phyloP scores from a whole-genome alignment of 345 rosid species.

The Fremontodendron californicum region DNA sequence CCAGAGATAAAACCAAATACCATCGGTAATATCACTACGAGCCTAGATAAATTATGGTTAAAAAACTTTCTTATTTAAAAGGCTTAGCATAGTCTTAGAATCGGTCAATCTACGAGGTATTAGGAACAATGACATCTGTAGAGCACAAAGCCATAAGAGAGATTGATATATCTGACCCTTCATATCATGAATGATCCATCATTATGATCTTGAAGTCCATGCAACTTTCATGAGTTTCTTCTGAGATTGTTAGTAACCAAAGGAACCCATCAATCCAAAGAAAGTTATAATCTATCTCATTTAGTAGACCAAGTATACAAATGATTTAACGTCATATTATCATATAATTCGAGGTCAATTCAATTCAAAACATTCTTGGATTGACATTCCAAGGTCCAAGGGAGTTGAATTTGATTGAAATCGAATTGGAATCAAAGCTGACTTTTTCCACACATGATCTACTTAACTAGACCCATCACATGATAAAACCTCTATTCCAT shows the following conservation, averaged over 20 bases:
- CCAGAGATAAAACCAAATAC: background rate
- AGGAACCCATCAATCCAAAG: background rate
- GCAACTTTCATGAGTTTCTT: background rate
- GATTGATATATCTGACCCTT: background rate
- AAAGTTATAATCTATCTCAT: background rate
- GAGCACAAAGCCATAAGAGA: background rate
- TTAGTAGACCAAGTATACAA: background rate
- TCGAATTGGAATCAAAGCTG: background rate
- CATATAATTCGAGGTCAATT: background rate
- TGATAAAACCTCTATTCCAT: background rate
- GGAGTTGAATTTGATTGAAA: background rate
- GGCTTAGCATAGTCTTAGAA: background rate
- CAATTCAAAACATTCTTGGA: constrained; percentile 4
- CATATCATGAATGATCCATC: background rate
- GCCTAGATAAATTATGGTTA: background rate
- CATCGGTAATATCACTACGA: background rate
- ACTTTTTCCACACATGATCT: background rate
- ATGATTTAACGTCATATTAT: background rate
- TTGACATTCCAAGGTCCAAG: background rate
- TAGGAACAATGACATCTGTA: background rate
- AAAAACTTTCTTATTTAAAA: background rate
- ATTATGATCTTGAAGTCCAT: background rate
- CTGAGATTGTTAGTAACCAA: background rate
- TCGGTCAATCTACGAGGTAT: background rate
- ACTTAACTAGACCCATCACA: background rate